These are phyloP conservation scores for Podila clonocystis DNA, from an alignment of 192 early-diverging fungal genomes.

Conservation along the genomic window DNA sequence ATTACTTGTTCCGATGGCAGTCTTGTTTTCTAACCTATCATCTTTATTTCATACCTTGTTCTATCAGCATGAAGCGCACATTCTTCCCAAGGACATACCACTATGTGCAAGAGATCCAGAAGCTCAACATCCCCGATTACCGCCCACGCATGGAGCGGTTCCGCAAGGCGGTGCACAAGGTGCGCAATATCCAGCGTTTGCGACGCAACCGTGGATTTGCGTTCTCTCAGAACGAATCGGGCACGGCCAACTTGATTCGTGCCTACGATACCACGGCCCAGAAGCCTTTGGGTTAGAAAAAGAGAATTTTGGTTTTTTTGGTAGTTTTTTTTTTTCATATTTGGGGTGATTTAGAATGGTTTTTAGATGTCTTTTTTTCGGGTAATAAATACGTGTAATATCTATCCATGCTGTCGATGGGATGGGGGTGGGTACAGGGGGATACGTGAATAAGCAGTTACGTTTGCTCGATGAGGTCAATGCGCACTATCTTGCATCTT, in stretches of 20 bases:
- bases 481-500: no score
- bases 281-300: constrained; percentile 62
- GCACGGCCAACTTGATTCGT: constrained; percentile 62
- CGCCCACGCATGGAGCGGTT: constrained; percentile 98
- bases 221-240: constrained; percentile 97
- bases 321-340: neutral
- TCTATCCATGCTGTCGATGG: no score
- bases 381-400: no score
- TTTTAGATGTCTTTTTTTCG: neutral
- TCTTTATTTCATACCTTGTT: no score
- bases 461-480: no score
- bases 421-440: no score
- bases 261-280: constrained; percentile 68
- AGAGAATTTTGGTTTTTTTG: neutral
- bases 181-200: constrained; percentile 89
- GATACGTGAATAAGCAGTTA: no score
- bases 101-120: constrained; percentile 99
- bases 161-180: constrained; percentile 98
- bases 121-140: constrained; percentile 99
- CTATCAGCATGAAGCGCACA: constrained; percentile 73
- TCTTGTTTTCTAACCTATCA: no score
- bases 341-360: neutral
- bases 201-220: constrained; percentile 96
- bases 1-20: no score
- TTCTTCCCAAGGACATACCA: constrained; percentile 89